A percentile compares a stretch with the other conserved stretches of the same genome.
phyloP scores from a whole-genome alignment of 176 grass and related monocot species.

The Oryza meridionalis region DNA sequence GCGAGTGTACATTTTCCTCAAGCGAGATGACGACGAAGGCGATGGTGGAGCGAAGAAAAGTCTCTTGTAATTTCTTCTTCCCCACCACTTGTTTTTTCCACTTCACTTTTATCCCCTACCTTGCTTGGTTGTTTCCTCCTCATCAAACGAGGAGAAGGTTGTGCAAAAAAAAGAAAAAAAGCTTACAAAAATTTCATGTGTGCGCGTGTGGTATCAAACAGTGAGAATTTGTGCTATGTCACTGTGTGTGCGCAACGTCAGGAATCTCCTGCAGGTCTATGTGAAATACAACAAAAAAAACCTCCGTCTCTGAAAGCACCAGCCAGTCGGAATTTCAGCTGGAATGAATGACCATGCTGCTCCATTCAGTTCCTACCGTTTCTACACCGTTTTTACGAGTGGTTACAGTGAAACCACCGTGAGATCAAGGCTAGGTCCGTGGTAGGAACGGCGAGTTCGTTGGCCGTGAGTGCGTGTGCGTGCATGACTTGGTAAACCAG shows the following conservation, averaged over 20 bases:
- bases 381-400: background rate
- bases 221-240: background rate
- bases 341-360: background rate
- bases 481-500: constrained; percentile 49
- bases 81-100: background rate
- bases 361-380: background rate
- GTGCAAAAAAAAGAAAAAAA: background rate
- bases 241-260: constrained; percentile 29
- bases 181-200: background rate
- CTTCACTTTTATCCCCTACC: background rate
- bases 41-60: constrained; percentile 23
- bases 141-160: constrained; percentile 27
- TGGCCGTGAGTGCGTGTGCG: constrained; percentile 10
- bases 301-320: background rate
- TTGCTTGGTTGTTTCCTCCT: constrained; percentile 32
- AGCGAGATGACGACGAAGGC: constrained; percentile 54
- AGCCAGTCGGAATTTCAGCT: background rate
- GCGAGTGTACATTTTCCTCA: constrained; percentile 76
- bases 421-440: constrained; percentile 5
- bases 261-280: constrained; percentile 14
- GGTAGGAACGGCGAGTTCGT: constrained; percentile 1
- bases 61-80: constrained; percentile 38
- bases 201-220: constrained; percentile 20
- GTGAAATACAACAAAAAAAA: constrained; percentile 15
- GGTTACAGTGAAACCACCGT: background rate